Base-by-base conservation (phyloP, 108 stramenopile species). In the Nitzschia inconspicua region DNA sequence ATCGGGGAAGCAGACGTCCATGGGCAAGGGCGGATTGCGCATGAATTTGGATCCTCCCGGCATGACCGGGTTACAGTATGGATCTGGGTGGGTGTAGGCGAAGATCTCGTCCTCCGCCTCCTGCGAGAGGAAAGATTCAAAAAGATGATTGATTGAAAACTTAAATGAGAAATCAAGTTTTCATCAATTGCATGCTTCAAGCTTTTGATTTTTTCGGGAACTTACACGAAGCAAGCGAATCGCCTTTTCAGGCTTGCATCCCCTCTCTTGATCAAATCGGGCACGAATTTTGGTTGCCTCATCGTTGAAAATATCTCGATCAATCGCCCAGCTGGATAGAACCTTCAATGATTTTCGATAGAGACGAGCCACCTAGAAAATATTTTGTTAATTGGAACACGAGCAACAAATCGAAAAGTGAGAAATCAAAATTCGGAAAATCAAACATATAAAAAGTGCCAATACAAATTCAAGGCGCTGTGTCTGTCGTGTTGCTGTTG, bases 21-120 rank as follows among this genome's bases (percentile, higher is more conserved):
- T 72, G 3, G 98, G 96, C 30, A 79, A 76, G 9, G 98, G 93
- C 13, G 98, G 94, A 65, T 98, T 97, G 32, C 98, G 84, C 98
- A 98, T 98, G 74, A 96, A 97, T 30, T 90, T 83, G 20, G 91
- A 82, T n/a, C 98, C 98, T 18, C 96, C 96, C 0, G 98, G 98
- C 98, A 98, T 97, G 83, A 78, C 84, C 4, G 96, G 85, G 32
- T 76, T 74, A 47, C 90, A 82, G 73, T 97, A 97, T 8, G 80
- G 85, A 75, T 94, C 95, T n/a, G 94, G 95, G 59, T 95, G 94
- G 30, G 83, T 82, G 71, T 73, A 71, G 18, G 70, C 62, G 60
- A 79, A 82, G 25, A 95, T 73, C 61, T 95, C 84, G 14, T 81
- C 82, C 61, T 89, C 67, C 41, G 70, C 93, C 49, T 86, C 89